A percentile compares a stretch with the other conserved stretches of the same genome.
Evolutionary conservation across 202 grass and related monocot species (phyloP).

Genomic region (Alloteropsis angusta): DNA sequence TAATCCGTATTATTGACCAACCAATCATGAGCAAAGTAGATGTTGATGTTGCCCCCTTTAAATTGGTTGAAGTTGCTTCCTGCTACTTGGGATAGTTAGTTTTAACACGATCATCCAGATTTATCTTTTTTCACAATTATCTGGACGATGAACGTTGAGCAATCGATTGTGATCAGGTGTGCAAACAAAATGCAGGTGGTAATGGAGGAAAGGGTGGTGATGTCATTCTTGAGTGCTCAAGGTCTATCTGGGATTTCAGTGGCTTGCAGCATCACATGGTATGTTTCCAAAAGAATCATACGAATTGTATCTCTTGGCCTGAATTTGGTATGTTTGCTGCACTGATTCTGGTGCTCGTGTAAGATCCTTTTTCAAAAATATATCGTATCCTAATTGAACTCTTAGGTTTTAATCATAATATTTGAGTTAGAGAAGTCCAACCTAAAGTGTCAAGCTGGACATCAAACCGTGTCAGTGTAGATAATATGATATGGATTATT

Average conservation of each 20-base stretch:
- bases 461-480: neutral
- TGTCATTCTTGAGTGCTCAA: constrained; percentile 86
- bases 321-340: neutral
- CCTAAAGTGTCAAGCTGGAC: too few relatives aligned
- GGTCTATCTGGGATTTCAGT: constrained; percentile 83
- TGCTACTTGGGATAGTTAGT: neutral
- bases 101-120: neutral
- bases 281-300: constrained; percentile 18
- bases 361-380: neutral
- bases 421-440: too few relatives aligned
- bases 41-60: constrained; percentile 19
- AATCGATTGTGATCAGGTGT: neutral
- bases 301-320: neutral
- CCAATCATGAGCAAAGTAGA: too few relatives aligned
- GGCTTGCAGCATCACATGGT: constrained; percentile 89
- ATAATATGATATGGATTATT: neutral
- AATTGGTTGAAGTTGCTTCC: neutral
- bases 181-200: constrained; percentile 44
- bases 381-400: too few relatives aligned
- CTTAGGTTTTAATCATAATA: too few relatives aligned
- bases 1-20: neutral
- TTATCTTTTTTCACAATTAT: neutral
- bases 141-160: neutral
- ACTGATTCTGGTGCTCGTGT: neutral
- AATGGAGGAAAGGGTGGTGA: constrained; percentile 78